phyloP scores from a whole-genome alignment of 768 basidiomycete genomes.

The Candolleomyces eurysporus region DNA sequence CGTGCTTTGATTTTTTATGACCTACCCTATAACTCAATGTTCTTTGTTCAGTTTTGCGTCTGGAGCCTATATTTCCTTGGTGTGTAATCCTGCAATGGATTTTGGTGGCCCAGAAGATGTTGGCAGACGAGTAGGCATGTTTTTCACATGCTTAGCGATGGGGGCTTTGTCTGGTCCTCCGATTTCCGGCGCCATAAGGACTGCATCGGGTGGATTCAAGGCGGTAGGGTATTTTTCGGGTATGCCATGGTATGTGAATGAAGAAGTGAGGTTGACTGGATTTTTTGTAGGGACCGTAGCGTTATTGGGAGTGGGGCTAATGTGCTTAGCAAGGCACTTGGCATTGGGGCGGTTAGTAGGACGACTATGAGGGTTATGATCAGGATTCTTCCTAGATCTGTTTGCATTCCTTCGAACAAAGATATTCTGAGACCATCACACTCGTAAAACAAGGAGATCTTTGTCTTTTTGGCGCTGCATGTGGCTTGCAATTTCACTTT shows the following conservation, averaged over 20 bases:
- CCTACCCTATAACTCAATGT: no score
- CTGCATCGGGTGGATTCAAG: conserved; percentile 49
- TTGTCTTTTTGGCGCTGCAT: no score
- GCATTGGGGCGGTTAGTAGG: not conserved
- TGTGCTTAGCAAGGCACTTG: not conserved
- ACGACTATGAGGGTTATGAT: not conserved
- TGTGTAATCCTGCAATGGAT: conserved; percentile 55
- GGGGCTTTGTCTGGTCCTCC: conserved; percentile 71
- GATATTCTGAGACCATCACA: no score
- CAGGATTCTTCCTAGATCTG: no score
- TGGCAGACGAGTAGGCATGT: conserved; percentile 65
- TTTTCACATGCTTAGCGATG: conserved; percentile 57
- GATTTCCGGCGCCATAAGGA: conserved; percentile 67
- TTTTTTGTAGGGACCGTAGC: no score
- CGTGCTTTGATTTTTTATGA: conserved; percentile 17
- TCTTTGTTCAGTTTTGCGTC: conserved; percentile 61
- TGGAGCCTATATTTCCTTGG: conserved; percentile 59
- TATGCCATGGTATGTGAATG: no score
- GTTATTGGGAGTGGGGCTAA: not conserved
- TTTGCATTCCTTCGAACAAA: no score
- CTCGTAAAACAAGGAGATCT: no score
- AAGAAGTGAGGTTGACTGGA: no score
- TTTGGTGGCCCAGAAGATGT: conserved; percentile 62
- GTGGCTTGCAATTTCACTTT: no score
- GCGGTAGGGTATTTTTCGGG: conserved; percentile 58